Evolutionary conservation across 345 rosid species (phyloP).

Genomic region (Euclidium syriacum): DNA sequence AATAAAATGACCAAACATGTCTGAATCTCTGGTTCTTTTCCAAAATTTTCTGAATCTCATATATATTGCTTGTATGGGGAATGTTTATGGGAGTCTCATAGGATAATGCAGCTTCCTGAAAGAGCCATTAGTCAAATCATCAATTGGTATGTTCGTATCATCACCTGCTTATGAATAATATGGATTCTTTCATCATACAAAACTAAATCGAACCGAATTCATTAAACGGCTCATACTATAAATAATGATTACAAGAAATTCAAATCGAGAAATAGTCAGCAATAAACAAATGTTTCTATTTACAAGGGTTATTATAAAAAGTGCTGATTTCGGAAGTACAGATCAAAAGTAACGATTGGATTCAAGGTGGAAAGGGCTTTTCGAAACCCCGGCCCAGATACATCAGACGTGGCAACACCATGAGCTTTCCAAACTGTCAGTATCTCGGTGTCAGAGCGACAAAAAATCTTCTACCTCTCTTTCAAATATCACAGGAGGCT

Average conservation of each 20-base stretch:
- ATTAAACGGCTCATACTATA: too few species aligned
- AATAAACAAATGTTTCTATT: not conserved
- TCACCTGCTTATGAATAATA: too few species aligned
- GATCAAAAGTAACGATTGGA: not conserved
- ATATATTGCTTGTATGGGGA: too few species aligned
- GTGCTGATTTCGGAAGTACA: not conserved
- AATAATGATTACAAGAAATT: too few species aligned
- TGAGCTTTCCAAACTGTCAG: not conserved
- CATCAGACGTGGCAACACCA: constrained; percentile 16
- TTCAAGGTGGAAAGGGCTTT: not conserved
- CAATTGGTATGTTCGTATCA: too few species aligned
- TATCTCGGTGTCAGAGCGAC: not conserved
- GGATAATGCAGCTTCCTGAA: too few species aligned
- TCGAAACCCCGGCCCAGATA: constrained; percentile 3
- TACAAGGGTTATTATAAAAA: not conserved
- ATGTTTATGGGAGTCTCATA: too few species aligned
- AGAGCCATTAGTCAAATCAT: too few species aligned
- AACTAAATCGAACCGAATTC: too few species aligned
- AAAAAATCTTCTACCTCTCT: not conserved
- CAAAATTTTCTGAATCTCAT: too few species aligned
- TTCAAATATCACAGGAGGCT: not conserved
- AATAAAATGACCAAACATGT: constrained; percentile 16
- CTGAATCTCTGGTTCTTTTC: not conserved
- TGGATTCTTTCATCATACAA: too few species aligned
- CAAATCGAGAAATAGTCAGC: too few species aligned